Evolutionary conservation across 1,284 basidiomycete species (phyloP).

Genomic region (Moesziomyces parantarcticus): DNA sequence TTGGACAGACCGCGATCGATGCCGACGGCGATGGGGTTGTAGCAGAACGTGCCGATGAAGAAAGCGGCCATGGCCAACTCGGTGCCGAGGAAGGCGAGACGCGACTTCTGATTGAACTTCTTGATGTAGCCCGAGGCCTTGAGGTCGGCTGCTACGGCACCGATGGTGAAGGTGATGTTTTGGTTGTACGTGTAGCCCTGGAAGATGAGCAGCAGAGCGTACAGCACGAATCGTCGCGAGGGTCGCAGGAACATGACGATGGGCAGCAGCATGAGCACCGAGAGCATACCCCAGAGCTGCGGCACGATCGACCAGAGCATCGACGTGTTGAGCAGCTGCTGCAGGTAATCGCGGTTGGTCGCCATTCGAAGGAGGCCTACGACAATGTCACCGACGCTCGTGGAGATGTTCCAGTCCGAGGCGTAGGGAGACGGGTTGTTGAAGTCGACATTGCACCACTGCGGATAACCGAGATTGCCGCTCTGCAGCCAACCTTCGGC

Average conservation of each 20-base stretch:
- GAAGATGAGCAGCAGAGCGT: conserved; percentile 54
- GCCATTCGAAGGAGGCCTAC: conserved; percentile 68
- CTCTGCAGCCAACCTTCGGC: conserved; percentile 60
- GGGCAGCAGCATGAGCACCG: conserved; percentile 68
- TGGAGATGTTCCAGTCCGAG: conserved; percentile 34
- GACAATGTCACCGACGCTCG: conserved; percentile 66
- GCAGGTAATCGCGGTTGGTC: conserved; percentile 68
- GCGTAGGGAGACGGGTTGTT: conserved; percentile 32
- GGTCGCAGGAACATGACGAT: conserved; percentile 66
- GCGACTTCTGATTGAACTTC: conserved; percentile 68
- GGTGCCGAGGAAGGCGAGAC: conserved; percentile 63
- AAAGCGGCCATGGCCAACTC: conserved; percentile 66
- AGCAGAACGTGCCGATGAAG: conserved; percentile 66
- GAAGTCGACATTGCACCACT: conserved; percentile 68
- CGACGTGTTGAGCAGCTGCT: conserved; percentile 68
- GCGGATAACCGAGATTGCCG: conserved; percentile 67
- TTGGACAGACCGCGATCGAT: conserved; percentile 63
- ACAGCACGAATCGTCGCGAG: conserved; percentile 67
- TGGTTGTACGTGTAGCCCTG: conserved; percentile 31
- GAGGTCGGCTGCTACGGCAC: conserved; percentile 68
- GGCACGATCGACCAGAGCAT: conserved; percentile 69
- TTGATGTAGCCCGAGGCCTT: conserved; percentile 68
- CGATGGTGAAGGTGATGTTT: conserved; percentile 64
- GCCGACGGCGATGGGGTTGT: conserved; percentile 61
- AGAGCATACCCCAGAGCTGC: conserved; percentile 69